These are phyloP conservation scores for Saksenaea vasiformis DNA, from an alignment of 371 early-diverging fungal species.

Conservation along the genomic window DNA sequence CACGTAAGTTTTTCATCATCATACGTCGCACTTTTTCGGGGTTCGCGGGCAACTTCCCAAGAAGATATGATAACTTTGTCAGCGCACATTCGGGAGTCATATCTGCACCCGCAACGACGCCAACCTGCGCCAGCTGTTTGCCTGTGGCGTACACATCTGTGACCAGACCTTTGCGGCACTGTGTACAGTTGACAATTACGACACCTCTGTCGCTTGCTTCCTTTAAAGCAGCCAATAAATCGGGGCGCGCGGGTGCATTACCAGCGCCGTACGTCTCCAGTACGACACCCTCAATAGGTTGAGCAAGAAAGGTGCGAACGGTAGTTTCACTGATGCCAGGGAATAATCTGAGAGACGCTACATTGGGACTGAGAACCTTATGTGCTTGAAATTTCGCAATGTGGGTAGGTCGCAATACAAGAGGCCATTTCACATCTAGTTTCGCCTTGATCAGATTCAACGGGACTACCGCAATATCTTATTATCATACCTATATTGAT, in stretches of 20 bases:
- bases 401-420: constrained; percentile 83
- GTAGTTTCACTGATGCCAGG: constrained; percentile 93
- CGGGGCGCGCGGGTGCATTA: constrained; percentile 91
- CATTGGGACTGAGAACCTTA: constrained; percentile 84
- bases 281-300: constrained; percentile 90
- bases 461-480: not conserved
- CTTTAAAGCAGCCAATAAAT: constrained; percentile 77
- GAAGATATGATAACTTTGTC: constrained; percentile 91
- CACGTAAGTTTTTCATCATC: constrained; percentile 86
- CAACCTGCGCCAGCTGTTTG: constrained; percentile 76
- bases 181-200: constrained; percentile 95
- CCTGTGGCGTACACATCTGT: constrained; percentile 92
- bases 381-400: constrained; percentile 84
- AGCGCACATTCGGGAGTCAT: constrained; percentile 98
- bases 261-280: constrained; percentile 97
- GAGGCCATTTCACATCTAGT: constrained; percentile 89
- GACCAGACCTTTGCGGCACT: constrained; percentile 88
- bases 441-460: not conserved
- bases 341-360: constrained; percentile 89
- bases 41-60: constrained; percentile 64
- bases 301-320: constrained; percentile 83
- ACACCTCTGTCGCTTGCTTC: constrained; percentile 93
- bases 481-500: constrained; percentile 82
- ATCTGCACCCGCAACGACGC: constrained; percentile 95
- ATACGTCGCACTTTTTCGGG: constrained; percentile 75